Evolutionary conservation across 371 early-diverging fungal genomes (phyloP), one percentile per base, ranked within the genome.

Genomic region (Parasitella parasitica): DNA sequence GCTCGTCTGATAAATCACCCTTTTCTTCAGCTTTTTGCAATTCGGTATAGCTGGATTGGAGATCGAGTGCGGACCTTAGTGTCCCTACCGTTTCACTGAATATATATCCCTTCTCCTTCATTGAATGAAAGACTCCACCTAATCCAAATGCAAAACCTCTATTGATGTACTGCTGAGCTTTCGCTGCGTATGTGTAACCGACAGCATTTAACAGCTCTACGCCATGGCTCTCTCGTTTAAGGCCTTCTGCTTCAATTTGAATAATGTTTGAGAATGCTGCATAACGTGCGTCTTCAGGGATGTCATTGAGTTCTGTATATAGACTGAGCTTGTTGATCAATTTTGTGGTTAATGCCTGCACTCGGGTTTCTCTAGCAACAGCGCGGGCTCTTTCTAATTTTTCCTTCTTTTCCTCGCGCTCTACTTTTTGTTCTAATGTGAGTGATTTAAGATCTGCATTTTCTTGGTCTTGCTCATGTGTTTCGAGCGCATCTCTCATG

Each of bases 151-250:
- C 85, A 61, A 89, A 86, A 22, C 81, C 78, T 59, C 83, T 85
- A 54, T 83, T 92, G 38, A 89, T 77, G 66, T 88, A 91, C 70
- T 97, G 94, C 41, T 86, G 86, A n/a, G 95, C 93, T 71, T 95
- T 95, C 57, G 89, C 77, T 34, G 78, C 71, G 71, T 98, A 98
- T 1, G 93, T 92, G 72, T 87, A 91, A 18, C 98, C 98, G 59
- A 97, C 89, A 6, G 94, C 89, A 72, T 96, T 92, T 50, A 98
- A 74, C n/a, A 98, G 75, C 73, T 97, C 97, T 6, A 92, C 87
- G 24, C 98, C 98, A 68, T 94, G 94, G 27, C 89, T 91, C 71
- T 95, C 98, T 9, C 72, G 66, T 71, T 94, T 93, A 28, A 98
- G 83, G 26, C 88, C 89, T 48, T 95, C 94, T 0, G 95, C 94